Evolutionary conservation across 306 rosid genomes (phyloP), one percentile per base, ranked within the genome.

Genomic region (Vachellia collinsii): DNA sequence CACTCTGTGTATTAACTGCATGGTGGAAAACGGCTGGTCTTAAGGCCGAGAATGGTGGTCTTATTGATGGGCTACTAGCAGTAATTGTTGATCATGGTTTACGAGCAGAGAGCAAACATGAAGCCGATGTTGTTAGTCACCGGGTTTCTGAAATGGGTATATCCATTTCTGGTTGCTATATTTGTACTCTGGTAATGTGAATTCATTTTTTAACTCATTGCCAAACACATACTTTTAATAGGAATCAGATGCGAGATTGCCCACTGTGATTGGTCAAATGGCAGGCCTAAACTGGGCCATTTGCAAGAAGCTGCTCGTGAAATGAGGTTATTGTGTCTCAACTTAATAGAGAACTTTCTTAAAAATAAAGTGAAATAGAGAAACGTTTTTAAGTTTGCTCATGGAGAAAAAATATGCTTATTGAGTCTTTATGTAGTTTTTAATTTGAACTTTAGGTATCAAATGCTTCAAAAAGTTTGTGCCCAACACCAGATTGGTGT

Each of bases 281-380:
- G 98, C 73, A 88, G 79, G 76, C 98, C 99, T 4, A 93, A 89
- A 89, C 97, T 81, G 79, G 98, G 99, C 46, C 98, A 88, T 56
- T 84, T 95, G 90, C 99, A 91, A 88, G 92, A 95, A 92, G 94
- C 94, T 61, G 99, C 99, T 63, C 96, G 98, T 39, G 94, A 93
- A 59, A 91, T 90, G 91, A 91, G 99, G 99, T 91, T 70, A 72
- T 65, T 79, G 14, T 10, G 76, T 43, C 23, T 61, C 29, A 14
- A 36, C 8, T 43, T 36, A 20, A 39, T 43, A 56, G 58, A 54
- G 64, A 46, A 44, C 61, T 69, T 51, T 47, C 19, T 63, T 63
- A 13, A 29, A 29, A 29, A 29, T 29, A 29, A 48, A 13, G 19
- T 12, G 13, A 20, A 25, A 37, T 56, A 53, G 69, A 51, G 74